Evolutionary conservation across 1,284 basidiomycete genomes (phyloP).

Genomic region (Trametes polyzona): DNA sequence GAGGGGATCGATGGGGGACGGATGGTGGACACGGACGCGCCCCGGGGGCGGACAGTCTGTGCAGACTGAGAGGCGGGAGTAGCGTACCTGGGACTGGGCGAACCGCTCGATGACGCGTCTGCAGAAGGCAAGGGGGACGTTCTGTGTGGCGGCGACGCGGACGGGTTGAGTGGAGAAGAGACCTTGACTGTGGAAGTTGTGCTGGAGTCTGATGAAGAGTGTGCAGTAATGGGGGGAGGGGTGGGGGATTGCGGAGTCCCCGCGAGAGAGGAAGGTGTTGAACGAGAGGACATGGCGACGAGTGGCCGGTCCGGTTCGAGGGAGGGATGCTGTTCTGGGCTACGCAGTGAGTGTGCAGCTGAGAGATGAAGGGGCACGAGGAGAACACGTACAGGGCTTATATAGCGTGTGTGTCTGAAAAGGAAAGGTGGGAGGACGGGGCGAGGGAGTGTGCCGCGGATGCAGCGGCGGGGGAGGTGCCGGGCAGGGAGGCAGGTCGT

Average conservation of each 20-base stretch:
- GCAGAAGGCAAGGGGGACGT: neutral
- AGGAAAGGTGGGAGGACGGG: conserved; percentile 1
- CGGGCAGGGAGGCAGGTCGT: neutral
- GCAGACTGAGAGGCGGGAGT: conserved; percentile 12
- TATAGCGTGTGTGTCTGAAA: neutral
- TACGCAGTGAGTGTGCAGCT: neutral
- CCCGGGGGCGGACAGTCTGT: conserved; percentile 16
- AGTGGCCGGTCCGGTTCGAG: neutral
- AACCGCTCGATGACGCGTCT: neutral
- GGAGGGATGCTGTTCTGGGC: neutral
- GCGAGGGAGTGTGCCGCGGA: neutral
- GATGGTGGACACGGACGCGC: conserved; percentile 29
- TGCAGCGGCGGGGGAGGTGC: neutral
- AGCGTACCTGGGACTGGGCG: conserved; percentile 6
- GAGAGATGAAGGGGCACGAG: neutral
- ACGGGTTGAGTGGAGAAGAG: conserved; percentile 19
- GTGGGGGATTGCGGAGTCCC: neutral
- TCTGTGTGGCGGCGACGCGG: conserved; percentile 4
- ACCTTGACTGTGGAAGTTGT: conserved; percentile 9
- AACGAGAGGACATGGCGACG: neutral
- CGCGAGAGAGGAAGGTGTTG: neutral
- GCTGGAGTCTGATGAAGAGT: conserved; percentile 12
- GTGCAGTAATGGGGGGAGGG: conserved; percentile 1
- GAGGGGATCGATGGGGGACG: conserved; percentile 17
- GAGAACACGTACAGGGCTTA: neutral